Evolutionary conservation across 805 yeast genomes (phyloP).

Genomic region (Komagataella ulmi): DNA sequence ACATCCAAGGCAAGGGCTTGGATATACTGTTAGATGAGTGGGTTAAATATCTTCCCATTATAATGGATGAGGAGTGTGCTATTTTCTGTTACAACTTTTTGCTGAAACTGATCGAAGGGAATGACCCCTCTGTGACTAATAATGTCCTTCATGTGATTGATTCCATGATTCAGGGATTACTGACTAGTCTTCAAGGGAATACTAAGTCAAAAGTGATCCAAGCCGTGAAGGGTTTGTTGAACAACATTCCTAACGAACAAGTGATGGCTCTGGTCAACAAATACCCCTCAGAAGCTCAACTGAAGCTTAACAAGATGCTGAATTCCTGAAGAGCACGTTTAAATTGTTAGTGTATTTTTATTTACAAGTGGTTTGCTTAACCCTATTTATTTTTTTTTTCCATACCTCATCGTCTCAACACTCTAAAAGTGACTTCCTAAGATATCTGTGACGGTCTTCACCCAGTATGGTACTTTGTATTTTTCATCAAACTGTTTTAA

Average conservation of each 20-base stretch:
- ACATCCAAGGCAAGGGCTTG: slow-evolving; percentile 20
- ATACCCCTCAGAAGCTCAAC: slow-evolving; percentile 48
- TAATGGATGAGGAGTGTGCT: slow-evolving; percentile 82
- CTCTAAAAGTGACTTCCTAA: background rate
- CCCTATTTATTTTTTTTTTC: background rate
- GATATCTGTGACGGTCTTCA: background rate
- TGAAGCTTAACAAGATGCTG: slow-evolving; percentile 21
- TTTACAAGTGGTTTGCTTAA: slow-evolving; percentile 3
- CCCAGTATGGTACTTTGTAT: background rate
- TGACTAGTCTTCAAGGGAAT: slow-evolving; percentile 53
- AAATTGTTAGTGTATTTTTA: slow-evolving; percentile 13
- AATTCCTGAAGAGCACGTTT: background rate
- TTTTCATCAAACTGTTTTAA: background rate
- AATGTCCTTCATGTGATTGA: slow-evolving; percentile 54
- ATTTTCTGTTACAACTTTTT: slow-evolving; percentile 69
- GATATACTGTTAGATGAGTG: slow-evolving; percentile 58
- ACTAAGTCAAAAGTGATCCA: slow-evolving; percentile 54
- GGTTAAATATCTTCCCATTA: slow-evolving; percentile 72
- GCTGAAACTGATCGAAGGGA: slow-evolving; percentile 52
- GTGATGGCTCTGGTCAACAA: slow-evolving; percentile 51
- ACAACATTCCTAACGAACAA: slow-evolving; percentile 53
- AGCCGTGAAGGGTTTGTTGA: slow-evolving; percentile 50
- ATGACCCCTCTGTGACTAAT: slow-evolving; percentile 43
- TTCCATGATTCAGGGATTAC: slow-evolving; percentile 59
- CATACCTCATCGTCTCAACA: background rate